These are phyloP conservation scores for Daldinia childiae DNA, from an alignment of 495 filamentous ascomycete genomes.

Conservation along the genomic window DNA sequence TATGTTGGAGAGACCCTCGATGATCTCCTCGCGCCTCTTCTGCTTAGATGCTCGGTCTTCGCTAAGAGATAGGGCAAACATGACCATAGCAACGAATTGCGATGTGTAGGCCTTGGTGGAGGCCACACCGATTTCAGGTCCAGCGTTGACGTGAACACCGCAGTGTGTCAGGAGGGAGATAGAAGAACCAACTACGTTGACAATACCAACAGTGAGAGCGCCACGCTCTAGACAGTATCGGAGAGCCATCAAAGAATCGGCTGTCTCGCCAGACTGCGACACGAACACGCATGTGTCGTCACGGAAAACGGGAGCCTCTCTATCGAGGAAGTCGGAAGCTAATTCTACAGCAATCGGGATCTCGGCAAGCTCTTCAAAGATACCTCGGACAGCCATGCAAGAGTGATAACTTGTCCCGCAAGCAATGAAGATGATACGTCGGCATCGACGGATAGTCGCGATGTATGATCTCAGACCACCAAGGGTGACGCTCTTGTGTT, in stretches of 20 bases:
- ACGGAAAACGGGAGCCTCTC: constrained; percentile 98
- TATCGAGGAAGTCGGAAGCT: constrained; percentile 97
- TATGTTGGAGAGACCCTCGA: constrained; percentile 87
- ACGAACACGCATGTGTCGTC: constrained; percentile 99
- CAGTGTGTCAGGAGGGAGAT: constrained; percentile 99
- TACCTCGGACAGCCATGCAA: constrained; percentile 98
- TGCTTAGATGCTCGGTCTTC: constrained; percentile 97
- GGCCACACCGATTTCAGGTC: constrained; percentile 97
- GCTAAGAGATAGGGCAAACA: constrained; percentile 95
- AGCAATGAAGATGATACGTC: constrained; percentile 96
- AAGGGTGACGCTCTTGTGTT: constrained; percentile 92
- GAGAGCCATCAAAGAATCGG: constrained; percentile 97
- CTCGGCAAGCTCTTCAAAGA: constrained; percentile 97
- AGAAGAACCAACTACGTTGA: constrained; percentile 97
- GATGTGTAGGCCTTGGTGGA: constrained; percentile 99
- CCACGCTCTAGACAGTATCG: constrained; percentile 97
- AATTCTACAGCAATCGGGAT: constrained; percentile 97
- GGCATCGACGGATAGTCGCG: constrained; percentile 92
- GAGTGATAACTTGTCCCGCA: constrained; percentile 98
- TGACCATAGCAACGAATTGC: constrained; percentile 98
- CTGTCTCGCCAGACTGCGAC: constrained; percentile 97
- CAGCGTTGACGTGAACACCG: constrained; percentile 99
- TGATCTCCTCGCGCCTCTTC: constrained; percentile 93
- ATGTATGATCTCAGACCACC: constrained; percentile 97
- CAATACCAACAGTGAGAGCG: constrained; percentile 95